Base-by-base conservation (phyloP, 129 eudicot genomes). In the Flaveria robusta region DNA sequence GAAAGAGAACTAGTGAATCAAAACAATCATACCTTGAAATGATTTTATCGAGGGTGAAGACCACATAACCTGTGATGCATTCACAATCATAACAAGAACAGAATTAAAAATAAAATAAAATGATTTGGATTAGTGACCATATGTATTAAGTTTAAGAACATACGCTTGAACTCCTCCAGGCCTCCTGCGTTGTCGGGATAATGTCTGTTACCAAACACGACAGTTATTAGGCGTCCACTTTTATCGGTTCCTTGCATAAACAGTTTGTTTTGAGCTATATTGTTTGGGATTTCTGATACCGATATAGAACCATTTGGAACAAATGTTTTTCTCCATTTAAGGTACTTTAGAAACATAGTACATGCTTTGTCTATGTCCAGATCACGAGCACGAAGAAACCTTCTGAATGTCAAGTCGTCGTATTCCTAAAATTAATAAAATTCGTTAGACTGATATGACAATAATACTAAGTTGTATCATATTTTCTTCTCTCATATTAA, bases 301-400 rank as follows among this genome's bases (percentile, higher is more conserved):
- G 94, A 85, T 19, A 93, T 70, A n/a, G 67, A 82, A 66, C 95
- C 92, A 26, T 80, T 88, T 24, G 98, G 98, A 22, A 90, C 78
- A 52, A 90, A 86, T 42, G 76, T 46, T 51, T 56, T 66, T 78
- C 84, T 89, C 98, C 98, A 92, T 76, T 65, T 82, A 12, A 83
- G 54, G 76, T 74, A 92, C 77, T 90, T 93, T 46, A 90, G 64
- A 66, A 90, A 72, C 96, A 93, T 88, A 24, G 83, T 63, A 29
- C 84, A 66, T 9, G 91, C 94, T 81, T 90, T 93, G 46, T 93
- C 95, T 52, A 86, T 54, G 47, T 93, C 88, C 12, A 78, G 82
- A 74, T 93, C 89, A 4, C 98, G 95, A 0, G 98, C 96, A n/a
- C 90, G 89, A 64, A 93, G 90, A 85, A 93, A 93, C 74, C 98